phyloP scores from a whole-genome alignment of 1,139 yeast genomes.

The Nakaseomyces glabratus region DNA sequence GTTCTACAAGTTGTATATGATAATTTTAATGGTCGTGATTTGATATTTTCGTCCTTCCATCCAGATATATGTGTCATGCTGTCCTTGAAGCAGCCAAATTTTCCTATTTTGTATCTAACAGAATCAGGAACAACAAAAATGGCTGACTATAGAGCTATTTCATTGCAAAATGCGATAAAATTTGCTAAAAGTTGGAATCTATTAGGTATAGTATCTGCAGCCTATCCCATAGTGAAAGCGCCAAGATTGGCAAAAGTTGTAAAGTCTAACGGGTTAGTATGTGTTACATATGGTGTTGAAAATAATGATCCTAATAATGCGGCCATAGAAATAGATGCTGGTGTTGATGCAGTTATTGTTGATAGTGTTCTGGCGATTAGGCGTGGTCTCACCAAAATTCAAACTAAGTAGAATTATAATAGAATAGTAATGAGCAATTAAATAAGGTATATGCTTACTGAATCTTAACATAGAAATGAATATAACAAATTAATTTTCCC shows the following conservation, averaged over 20 bases:
- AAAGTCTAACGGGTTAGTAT: constrained; percentile 82
- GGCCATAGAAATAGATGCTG: constrained; percentile 79
- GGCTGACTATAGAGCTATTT: constrained; percentile 85
- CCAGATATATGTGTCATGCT: constrained; percentile 85
- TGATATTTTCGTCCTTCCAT: constrained; percentile 87
- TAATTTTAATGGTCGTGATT: constrained; percentile 68
- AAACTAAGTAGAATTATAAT: no score
- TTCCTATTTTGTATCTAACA: constrained; percentile 80
- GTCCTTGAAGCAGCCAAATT: constrained; percentile 85
- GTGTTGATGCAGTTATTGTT: constrained; percentile 96
- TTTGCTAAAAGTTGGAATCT: constrained; percentile 89
- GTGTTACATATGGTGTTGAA: constrained; percentile 82
- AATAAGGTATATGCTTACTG: no score
- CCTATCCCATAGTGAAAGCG: constrained; percentile 71
- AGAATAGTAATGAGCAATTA: no score
- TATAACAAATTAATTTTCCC: neutral
- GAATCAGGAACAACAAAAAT: constrained; percentile 75
- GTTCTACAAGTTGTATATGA: constrained; percentile 76
- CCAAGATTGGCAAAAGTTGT: constrained; percentile 86
- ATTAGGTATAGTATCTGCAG: constrained; percentile 87
- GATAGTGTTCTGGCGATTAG: constrained; percentile 91
- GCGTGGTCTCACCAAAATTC: constrained; percentile 48
- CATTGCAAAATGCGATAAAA: constrained; percentile 83
- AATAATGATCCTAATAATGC: constrained; percentile 85
- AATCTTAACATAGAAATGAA: constrained; percentile 6